Evolutionary conservation across 176 grass and related monocot genomes (phyloP), one percentile per base, ranked within the genome.

Genomic region (Areca catechu): DNA sequence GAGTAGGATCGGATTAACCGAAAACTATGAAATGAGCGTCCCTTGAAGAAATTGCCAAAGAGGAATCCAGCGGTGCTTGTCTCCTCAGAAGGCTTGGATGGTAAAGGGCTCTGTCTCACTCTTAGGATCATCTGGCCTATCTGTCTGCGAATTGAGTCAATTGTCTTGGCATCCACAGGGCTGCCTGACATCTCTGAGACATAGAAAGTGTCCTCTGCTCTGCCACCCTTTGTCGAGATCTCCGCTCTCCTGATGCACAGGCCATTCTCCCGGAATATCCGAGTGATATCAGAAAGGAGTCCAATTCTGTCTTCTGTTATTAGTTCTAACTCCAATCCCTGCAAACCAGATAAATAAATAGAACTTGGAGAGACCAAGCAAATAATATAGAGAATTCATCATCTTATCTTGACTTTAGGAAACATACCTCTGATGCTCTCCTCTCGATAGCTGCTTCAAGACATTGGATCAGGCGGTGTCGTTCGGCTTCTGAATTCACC

Each of bases 221-320:
- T 58, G 10, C 16, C 50, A 30, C 27, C 65, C 15, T 30, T 18
- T 6, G 27, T 43, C 7, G 65, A 54, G 7, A 67, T 54, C 51
- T 67, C 51, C 29, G 65, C 65, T 20, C 65, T 29, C 18, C 25
- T 9, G 24, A 67, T 37, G 1, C 51, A 54, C 21, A 67, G 51
- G 25, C 65, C 65, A 12, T 67, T 55, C 18, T 67, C 65, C 1
- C 65, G 65, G 65, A 67, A 67, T 53, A 67, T 55, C 25, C 65
- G 51, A 20, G 65, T 67, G 18, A 54, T 54, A 19, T 67, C 65
- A 30, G 65, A 67, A 3, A 67, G 65, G 15, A 67, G 54, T 29
- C 65, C 65, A 20, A 28, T 19, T 21, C 65, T 54, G 12, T 67
- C 65, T 6, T 21, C 50, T 16, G 65, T 67, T 19, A 25, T 15